Base-by-base conservation (phyloP, 495 filamentous ascomycete genomes). In the Bryoglossum gracile region DNA sequence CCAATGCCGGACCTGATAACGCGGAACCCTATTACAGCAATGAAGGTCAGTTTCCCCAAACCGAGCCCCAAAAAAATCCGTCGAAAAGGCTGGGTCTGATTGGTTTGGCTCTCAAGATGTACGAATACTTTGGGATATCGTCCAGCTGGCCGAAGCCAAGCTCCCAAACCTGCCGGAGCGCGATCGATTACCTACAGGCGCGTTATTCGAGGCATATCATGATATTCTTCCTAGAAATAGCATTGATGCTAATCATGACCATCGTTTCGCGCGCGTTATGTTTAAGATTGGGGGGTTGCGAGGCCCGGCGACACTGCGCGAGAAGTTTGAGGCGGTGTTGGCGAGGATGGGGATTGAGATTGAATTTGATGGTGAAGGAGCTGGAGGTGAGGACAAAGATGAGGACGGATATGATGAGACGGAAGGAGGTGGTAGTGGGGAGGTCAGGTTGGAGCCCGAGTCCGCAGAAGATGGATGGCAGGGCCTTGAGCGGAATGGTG, bases 181-280 rank as follows among this genome's bases (percentile, higher is more conserved):
- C 48, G 72, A 83, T 46, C 71, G 72, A 50, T 68, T 82, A 10
- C 84, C 87, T 3, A 89, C 84, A 56, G 80, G 82, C 64, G 86
- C 87, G 16, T 74, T 94, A 22, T 94, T 90, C 66, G 69, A 74
- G 14, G 85, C 87, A 26, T 92, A 92, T 57, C 83, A 94, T 55
- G 68, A 77, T 48, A 71, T 87, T 22, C 73, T 92, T 34, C 72
- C 73, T 2, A 70, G 80, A 58, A 66, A 84, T 71, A 83, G 80
- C 51, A 65, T 82, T 53, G 72, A 88, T 52, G 70, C 78, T 26
- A 82, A 86, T 51, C 76, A 87, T 54, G 83, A 89, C 58, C 78
- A 77, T 56, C 72, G 80, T 44, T 87, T 86, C 58, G 73, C 87
- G 65, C 79, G 84, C 61, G 81, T 89, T 62, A 64, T 95, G 50